Evolutionary conservation across 2,329 filamentous ascomycete species (phyloP).

Genomic region (Piedraia hortae): DNA sequence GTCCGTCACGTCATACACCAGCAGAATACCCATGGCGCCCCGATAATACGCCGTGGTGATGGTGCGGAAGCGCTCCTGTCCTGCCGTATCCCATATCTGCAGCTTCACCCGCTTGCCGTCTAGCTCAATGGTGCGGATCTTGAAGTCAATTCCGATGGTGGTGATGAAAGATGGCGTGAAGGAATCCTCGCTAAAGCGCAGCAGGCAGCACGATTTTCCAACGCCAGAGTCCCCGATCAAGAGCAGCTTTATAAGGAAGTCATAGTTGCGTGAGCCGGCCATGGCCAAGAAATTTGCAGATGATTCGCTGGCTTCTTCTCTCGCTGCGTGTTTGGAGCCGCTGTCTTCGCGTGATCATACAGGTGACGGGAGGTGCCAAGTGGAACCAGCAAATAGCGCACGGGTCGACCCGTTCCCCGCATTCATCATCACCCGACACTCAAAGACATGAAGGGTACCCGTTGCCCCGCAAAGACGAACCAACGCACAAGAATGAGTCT

Average conservation of each 20-base stretch:
- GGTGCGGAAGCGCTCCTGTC: constrained; percentile 92
- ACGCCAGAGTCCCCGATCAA: constrained; percentile 92
- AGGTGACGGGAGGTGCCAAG: no score
- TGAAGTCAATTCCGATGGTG: constrained; percentile 98
- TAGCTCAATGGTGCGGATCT: constrained; percentile 95
- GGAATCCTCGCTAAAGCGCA: constrained; percentile 91
- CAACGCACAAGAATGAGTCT: no score
- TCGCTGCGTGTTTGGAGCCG: no score
- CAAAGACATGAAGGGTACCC: no score
- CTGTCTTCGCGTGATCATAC: no score
- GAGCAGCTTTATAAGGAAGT: constrained; percentile 94
- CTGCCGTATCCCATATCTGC: constrained; percentile 98
- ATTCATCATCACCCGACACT: no score
- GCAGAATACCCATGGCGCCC: constrained; percentile 89
- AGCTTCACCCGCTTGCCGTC: constrained; percentile 97
- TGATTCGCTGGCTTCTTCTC: no score
- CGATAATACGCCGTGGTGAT: constrained; percentile 98
- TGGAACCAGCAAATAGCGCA: no score
- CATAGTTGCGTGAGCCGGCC: constrained; percentile 96
- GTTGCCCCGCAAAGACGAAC: no score
- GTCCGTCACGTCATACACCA: constrained; percentile 97
- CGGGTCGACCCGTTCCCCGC: no score
- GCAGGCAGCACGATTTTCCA: constrained; percentile 86
- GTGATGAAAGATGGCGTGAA: constrained; percentile 97
- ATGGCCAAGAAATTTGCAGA: constrained; percentile 32